Evolutionary conservation across 371 early-diverging fungal genomes (phyloP).

Genomic region (Parasitella parasitica): DNA sequence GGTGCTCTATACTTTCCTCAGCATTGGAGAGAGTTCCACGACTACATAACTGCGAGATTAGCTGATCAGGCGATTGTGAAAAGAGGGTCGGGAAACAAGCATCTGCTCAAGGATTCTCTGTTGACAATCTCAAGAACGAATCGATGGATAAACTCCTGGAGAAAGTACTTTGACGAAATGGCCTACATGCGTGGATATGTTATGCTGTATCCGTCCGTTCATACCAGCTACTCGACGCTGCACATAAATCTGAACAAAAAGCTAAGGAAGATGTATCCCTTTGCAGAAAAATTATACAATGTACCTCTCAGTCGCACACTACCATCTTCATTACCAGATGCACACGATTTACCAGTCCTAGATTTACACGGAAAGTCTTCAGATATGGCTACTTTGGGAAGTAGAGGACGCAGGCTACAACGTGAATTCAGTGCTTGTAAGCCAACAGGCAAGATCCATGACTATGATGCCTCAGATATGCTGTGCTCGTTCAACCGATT

Average conservation of each 20-base stretch:
- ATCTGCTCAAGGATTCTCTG: conserved; percentile 4
- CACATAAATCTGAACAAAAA: conserved; percentile 48
- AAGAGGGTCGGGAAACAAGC: conserved; percentile 5
- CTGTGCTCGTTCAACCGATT: conserved; percentile 40
- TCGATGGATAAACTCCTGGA: conserved; percentile 62
- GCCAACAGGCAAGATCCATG: conserved; percentile 19
- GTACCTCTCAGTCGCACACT: conserved; percentile 51
- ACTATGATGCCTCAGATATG: conserved; percentile 46
- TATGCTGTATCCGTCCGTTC: conserved; percentile 61
- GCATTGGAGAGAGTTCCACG: conserved; percentile 69
- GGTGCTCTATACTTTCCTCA: conserved; percentile 68
- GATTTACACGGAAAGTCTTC: conserved; percentile 55
- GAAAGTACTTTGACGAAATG: conserved; percentile 63
- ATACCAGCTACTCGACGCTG: conserved; percentile 54
- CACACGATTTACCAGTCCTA: conserved; percentile 42
- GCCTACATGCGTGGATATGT: conserved; percentile 61
- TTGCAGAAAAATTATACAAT: conserved; percentile 23
- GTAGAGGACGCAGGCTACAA: conserved; percentile 47
- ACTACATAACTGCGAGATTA: conserved; percentile 58
- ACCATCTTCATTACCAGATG: conserved; percentile 45
- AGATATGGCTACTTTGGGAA: conserved; percentile 26
- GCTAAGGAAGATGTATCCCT: conserved; percentile 13
- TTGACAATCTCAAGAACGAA: conserved; percentile 35
- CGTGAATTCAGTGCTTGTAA: conserved; percentile 51
- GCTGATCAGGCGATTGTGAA: conserved; percentile 48